Base-by-base conservation (phyloP, 306 rosid genomes). In the Astragalus membranaceus region DNA sequence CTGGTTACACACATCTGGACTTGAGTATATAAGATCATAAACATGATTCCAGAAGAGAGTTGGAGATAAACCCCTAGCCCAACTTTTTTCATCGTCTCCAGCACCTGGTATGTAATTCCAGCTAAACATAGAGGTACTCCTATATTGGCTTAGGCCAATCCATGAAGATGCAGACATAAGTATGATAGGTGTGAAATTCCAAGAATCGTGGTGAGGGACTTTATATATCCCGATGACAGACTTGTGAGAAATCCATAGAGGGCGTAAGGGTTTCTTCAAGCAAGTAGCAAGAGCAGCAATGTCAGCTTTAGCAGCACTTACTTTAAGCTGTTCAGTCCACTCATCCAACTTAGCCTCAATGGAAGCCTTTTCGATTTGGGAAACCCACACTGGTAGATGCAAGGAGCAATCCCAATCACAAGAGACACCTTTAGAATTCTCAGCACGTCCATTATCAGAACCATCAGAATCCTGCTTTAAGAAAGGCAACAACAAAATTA, bases 101-200 rank as follows among this genome's bases (percentile, higher is more conserved):
- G 98, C 97, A 50, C 98, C 97, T 0, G 97, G 78, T 56, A 90
- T 90, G 67, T 93, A 93, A 74, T 84, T 90, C 98, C 98, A 93
- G 77, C 98, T 90, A 79, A 85, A 88, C 77, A 85, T 89, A 3
- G 96, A 86, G 62, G 83, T 81, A 46, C 88, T 87, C 65, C 83
- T 81, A 5, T 74, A 82, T 63, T 85, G 96, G 71, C 80, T 72
- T 12, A 69, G 26, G 2, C 82, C 88, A 1, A 70, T 47, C 0
- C 92, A 61, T n/a, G 83, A 75, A 35, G 98, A 93, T 4, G 98
- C 90, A 1, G 94, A 81, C 10, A 94, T 83, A 58, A 90, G 98
- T 71, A 94, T 88, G 72, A 88, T 77, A 37, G 98, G 97, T 6
- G 98, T 94, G 85, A 94, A 94, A 83, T 90, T 85, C 96, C 95